A percentile compares a stretch with the other conserved stretches of the same genome.
These are phyloP conservation scores for Halenospora varia DNA, from an alignment of 495 filamentous ascomycete genomes.

Conservation along the genomic window DNA sequence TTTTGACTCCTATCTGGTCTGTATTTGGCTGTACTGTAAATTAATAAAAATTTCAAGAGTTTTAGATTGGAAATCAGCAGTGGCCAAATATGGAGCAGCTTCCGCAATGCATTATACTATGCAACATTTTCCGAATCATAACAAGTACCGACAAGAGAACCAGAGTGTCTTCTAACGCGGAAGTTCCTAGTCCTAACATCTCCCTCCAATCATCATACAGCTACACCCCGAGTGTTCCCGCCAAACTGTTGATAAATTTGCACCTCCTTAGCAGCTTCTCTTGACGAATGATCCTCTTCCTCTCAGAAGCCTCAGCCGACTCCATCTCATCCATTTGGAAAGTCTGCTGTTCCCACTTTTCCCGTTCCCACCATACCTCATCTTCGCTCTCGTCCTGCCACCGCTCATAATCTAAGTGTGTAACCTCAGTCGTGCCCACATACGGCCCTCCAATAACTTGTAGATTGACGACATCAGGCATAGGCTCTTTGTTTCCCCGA, in stretches of 20 bases:
- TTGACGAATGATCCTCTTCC: background rate
- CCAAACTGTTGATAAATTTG: background rate
- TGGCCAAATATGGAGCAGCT: no score
- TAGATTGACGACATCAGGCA: background rate
- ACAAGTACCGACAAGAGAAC: no score
- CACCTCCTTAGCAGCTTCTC: background rate
- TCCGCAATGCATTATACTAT: no score
- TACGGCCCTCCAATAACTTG: background rate
- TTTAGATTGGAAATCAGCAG: no score
- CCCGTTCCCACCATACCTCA: background rate
- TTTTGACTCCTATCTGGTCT: no score
- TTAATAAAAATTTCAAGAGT: no score
- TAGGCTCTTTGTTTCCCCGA: background rate
- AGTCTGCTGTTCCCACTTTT: background rate
- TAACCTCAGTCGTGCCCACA: background rate
- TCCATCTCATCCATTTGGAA: background rate
- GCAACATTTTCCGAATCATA: no score
- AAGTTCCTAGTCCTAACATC: no score
- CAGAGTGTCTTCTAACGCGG: no score
- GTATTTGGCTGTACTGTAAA: no score
- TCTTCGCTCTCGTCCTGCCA: background rate
- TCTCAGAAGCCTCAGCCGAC: background rate
- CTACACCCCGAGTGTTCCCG: background rate
- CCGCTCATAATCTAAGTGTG: background rate
- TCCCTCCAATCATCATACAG: no score